Percentiles rank a stretch among this genome's conserved stretches.
Evolutionary conservation across 768 basidiomycete species (phyloP).

Genomic region (Lactarius deliciosus): DNA sequence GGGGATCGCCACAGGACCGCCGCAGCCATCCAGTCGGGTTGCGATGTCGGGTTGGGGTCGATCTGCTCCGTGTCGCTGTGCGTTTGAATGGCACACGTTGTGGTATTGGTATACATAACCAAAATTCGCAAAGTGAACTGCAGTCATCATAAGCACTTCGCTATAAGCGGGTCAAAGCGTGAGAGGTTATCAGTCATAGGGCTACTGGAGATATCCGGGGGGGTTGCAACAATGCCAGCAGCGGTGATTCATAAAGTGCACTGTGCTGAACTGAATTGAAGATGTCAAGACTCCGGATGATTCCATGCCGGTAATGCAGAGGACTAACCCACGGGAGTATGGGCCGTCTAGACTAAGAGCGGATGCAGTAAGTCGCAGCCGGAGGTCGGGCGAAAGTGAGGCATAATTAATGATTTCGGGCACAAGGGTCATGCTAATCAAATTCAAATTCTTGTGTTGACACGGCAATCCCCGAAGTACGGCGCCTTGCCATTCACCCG

Average conservation of each 20-base stretch:
- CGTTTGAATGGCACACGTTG: background rate
- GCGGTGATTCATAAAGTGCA: background rate
- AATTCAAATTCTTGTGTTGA: background rate
- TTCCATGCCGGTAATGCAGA: background rate
- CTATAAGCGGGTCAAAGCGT: background rate
- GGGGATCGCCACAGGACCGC: background rate
- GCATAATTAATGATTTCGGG: background rate
- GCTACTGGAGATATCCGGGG: background rate
- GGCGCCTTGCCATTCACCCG: conserved; percentile 8
- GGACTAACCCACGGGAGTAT: background rate
- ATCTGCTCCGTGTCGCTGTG: background rate
- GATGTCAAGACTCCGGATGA: background rate
- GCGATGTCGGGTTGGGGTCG: background rate
- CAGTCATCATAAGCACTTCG: background rate
- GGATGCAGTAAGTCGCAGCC: too few relatives aligned
- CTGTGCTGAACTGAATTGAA: background rate
- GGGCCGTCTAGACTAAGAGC: background rate
- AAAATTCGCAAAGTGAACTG: background rate
- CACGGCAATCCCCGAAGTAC: conserved; percentile 17
- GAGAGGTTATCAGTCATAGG: background rate
- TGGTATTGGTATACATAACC: background rate
- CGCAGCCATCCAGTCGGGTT: background rate
- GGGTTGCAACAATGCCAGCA: background rate
- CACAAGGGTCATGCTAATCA: background rate
- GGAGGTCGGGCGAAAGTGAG: too few relatives aligned